Conservation (phyloP, 2,329 filamentous ascomycete species). For the Amylocarpus encephaloides region DNA sequence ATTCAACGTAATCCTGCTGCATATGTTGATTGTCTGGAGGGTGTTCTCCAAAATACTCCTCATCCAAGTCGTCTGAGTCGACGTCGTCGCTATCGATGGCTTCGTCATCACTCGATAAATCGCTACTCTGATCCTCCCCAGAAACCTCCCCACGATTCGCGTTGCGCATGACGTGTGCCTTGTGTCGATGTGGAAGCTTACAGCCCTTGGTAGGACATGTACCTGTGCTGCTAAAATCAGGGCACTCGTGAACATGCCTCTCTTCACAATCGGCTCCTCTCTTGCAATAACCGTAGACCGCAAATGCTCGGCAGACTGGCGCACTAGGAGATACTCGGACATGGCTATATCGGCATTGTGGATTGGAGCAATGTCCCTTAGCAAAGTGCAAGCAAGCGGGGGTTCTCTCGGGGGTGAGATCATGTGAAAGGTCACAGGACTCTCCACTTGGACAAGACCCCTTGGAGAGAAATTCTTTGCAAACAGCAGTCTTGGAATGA, state of each 20-base stretch:
- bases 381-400: conserved; percentile 87
- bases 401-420: conserved; percentile 73
- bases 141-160: conserved; percentile 37
- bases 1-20: conserved; percentile 53
- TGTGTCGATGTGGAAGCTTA: conserved; percentile 79
- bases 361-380: conserved; percentile 82
- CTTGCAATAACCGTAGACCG: conserved; percentile 80
- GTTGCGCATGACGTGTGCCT: conserved; percentile 69
- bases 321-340: conserved; percentile 69
- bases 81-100: conserved; percentile 68
- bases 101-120: conserved; percentile 70
- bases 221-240: conserved; percentile 89
- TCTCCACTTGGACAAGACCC: conserved; percentile 71
- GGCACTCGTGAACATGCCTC: conserved; percentile 88
- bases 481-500: conserved; percentile 77
- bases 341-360: conserved; percentile 82
- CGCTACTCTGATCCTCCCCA: conserved; percentile 52
- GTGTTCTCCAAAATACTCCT: conserved; percentile 56
- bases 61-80: conserved; percentile 65
- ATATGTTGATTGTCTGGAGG: conserved; percentile 46
- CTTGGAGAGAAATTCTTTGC: conserved; percentile 78
- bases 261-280: conserved; percentile 71
- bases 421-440: conserved; percentile 86
- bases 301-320: conserved; percentile 78
- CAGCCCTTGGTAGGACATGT: conserved; percentile 75